These are phyloP conservation scores for Cutaneotrichosporon daszewskae DNA, from an alignment of 1,284 basidiomycete genomes.

Conservation along the genomic window DNA sequence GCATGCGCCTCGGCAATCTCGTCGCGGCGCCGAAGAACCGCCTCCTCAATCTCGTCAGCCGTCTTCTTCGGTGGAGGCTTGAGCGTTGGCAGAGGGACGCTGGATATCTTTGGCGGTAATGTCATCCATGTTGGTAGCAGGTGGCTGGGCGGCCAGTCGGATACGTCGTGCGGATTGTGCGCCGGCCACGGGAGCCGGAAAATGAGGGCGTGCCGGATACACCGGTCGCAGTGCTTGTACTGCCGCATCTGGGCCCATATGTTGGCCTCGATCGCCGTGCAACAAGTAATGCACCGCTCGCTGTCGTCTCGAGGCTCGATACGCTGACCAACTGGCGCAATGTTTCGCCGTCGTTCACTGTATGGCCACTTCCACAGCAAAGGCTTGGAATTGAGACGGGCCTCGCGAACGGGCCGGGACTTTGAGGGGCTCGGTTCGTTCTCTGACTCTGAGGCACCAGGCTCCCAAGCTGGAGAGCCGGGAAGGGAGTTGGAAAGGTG, in stretches of 20 bases:
- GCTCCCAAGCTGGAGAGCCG: not conserved
- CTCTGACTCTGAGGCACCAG: slow-evolving; percentile 2
- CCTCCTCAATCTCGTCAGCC: not conserved
- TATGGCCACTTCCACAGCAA: not conserved
- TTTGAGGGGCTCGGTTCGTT: slow-evolving; percentile 14
- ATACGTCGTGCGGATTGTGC: slow-evolving; percentile 24
- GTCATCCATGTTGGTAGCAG: slow-evolving; percentile 25
- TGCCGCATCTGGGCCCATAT: slow-evolving; percentile 34
- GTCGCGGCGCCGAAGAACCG: no score
- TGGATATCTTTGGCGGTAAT: slow-evolving; percentile 23
- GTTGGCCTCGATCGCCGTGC: slow-evolving; percentile 27
- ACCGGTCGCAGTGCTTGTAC: slow-evolving; percentile 38
- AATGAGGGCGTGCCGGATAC: slow-evolving; percentile 42
- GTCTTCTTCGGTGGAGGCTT: slow-evolving; percentile 15
- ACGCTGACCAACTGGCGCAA: no score
- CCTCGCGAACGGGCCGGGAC: slow-evolving; percentile 16
- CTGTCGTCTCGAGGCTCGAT: no score
- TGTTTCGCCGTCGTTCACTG: slow-evolving; percentile 12
- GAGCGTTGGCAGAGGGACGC: slow-evolving; percentile 31
- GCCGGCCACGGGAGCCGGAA: slow-evolving; percentile 41
- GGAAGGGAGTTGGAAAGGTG: not conserved
- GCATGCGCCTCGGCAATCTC: slow-evolving; percentile 1
- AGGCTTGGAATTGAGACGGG: slow-evolving; percentile 10
- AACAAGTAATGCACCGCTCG: slow-evolving; percentile 36
- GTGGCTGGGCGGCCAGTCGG: slow-evolving; percentile 35